phyloP scores from a whole-genome alignment of 1,284 basidiomycete genomes.

The Phaffia rhodozyma region DNA sequence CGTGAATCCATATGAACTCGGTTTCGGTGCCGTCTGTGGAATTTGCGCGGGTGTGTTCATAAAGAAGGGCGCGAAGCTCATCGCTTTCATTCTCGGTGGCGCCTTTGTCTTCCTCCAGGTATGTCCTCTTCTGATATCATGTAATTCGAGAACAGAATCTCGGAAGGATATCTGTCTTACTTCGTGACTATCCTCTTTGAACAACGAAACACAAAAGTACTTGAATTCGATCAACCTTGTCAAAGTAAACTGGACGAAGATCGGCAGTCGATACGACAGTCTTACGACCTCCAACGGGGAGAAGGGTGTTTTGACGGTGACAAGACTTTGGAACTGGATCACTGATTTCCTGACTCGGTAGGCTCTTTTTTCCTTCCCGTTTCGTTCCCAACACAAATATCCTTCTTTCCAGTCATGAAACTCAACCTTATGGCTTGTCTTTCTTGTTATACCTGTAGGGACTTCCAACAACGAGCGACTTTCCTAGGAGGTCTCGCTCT shows the following conservation, averaged over 20 bases:
- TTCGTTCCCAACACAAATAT: not conserved
- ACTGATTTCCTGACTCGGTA: constrained; percentile 62
- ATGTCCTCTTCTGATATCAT: constrained; percentile 22
- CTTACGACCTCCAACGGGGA: constrained; percentile 51
- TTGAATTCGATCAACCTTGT: constrained; percentile 56
- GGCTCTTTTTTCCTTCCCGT: not conserved
- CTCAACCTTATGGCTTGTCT: not conserved
- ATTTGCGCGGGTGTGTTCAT: constrained; percentile 85
- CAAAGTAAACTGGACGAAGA: constrained; percentile 64
- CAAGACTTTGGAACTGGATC: constrained; percentile 56
- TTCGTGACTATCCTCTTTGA: not conserved
- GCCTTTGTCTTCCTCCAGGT: constrained; percentile 79
- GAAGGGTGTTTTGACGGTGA: constrained; percentile 48
- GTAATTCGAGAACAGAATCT: not conserved
- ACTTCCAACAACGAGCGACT: constrained; percentile 37
- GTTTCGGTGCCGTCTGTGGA: constrained; percentile 76
- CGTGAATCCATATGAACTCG: constrained; percentile 66
- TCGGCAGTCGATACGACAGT: constrained; percentile 51
- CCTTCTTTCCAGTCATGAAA: not conserved
- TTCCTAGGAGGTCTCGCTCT: constrained; percentile 41
- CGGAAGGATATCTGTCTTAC: not conserved
- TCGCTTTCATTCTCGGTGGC: constrained; percentile 75
- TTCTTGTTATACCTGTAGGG: not conserved
- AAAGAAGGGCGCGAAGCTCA: constrained; percentile 75
- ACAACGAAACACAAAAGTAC: constrained; percentile 45